These are phyloP conservation scores for Jamesozyma gamospora DNA, from an alignment of 805 yeast genomes.

Conservation along the genomic window DNA sequence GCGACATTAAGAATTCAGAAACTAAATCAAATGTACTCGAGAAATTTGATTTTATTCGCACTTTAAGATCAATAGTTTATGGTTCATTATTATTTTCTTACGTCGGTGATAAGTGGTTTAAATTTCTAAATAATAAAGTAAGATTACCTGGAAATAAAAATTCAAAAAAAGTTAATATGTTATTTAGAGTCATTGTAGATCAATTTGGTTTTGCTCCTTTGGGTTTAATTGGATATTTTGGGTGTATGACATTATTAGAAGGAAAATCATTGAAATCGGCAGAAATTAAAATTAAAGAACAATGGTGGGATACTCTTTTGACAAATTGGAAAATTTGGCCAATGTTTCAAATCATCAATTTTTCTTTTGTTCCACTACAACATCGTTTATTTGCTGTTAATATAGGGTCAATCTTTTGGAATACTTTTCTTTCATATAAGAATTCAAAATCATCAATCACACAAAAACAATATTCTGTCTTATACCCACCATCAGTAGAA, in stretches of 20 bases:
- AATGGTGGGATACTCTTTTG: conserved; percentile 57
- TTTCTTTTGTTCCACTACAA: conserved; percentile 63
- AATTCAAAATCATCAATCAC: conserved; percentile 34
- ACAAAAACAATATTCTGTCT: conserved; percentile 21
- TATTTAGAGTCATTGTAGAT: conserved; percentile 52
- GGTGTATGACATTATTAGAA: conserved; percentile 60
- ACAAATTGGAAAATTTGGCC: conserved; percentile 92
- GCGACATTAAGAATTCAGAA: neutral
- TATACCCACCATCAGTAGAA: conserved; percentile 34
- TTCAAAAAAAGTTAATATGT: conserved; percentile 28
- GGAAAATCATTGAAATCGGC: conserved; percentile 35
- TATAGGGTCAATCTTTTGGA: conserved; percentile 70
- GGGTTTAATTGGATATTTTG: conserved; percentile 61
- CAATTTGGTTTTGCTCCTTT: conserved; percentile 73
- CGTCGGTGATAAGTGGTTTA: conserved; percentile 64
- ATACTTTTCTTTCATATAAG: conserved; percentile 57
- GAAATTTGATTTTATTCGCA: conserved; percentile 43
- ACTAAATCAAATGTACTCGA: neutral
- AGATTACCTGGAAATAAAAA: conserved; percentile 29
- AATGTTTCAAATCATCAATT: conserved; percentile 66
- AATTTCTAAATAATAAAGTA: conserved; percentile 35
- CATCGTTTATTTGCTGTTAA: conserved; percentile 62
- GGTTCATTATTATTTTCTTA: conserved; percentile 73
- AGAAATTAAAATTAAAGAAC: conserved; percentile 34
- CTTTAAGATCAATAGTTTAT: conserved; percentile 53